A percentile compares a stretch with the other conserved stretches of the same genome.
These are phyloP conservation scores for Chlorella sp. DNA, from an alignment of 139 green algal genomes.

Conservation along the genomic window DNA sequence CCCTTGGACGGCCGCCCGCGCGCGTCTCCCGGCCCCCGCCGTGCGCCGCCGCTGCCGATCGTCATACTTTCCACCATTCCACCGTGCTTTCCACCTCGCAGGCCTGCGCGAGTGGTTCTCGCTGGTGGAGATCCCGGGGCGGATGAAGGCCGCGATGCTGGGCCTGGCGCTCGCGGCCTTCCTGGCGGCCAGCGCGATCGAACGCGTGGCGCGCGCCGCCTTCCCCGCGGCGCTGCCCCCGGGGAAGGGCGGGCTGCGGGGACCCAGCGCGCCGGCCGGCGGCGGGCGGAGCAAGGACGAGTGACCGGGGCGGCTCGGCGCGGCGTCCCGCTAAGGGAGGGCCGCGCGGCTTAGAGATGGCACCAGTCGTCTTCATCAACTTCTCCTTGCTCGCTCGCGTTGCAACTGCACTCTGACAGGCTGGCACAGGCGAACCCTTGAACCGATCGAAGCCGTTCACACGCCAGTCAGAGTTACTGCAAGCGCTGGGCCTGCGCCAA, in stretches of 20 bases:
- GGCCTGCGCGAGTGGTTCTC: conserved; percentile 40
- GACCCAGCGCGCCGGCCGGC: not conserved
- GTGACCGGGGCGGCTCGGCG: not conserved
- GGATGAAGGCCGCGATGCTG: conserved; percentile 37
- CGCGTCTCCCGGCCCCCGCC: not conserved
- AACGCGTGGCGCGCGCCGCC: conserved; percentile 21
- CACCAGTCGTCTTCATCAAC: too few relatives aligned
- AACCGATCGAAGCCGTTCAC: too few relatives aligned
- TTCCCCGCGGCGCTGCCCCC: conserved; percentile 41
- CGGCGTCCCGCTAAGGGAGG: too few relatives aligned
- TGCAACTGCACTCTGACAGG: too few relatives aligned
- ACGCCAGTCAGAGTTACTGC: too few relatives aligned
- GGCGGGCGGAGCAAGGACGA: not conserved
- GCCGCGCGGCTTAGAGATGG: too few relatives aligned
- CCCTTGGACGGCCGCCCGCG: not conserved
- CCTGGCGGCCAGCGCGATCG: conserved; percentile 18
- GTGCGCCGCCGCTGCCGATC: not conserved
- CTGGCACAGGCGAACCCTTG: too few relatives aligned
- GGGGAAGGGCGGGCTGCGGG: conserved; percentile 30
- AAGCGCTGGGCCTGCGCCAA: too few relatives aligned
- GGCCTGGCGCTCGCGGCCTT: not conserved
- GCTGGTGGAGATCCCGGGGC: conserved; percentile 34
- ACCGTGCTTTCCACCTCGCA: not conserved
- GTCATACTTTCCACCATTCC: not conserved
- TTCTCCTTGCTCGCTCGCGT: too few relatives aligned